These are phyloP conservation scores for Millerago galiae DNA, from an alignment of 805 yeast species.

Conservation along the genomic window DNA sequence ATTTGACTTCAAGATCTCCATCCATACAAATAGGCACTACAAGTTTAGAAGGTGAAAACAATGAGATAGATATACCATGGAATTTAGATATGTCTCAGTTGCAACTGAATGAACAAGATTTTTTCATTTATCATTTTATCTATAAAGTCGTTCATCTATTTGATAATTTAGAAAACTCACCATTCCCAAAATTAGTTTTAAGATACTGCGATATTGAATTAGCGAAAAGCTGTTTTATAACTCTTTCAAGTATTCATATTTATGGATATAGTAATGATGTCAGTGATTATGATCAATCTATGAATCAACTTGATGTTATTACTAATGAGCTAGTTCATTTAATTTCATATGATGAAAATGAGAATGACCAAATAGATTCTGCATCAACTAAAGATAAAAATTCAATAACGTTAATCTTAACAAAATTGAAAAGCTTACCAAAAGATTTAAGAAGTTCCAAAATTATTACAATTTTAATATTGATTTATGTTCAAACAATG, in stretches of 20 bases:
- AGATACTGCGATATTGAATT: neutral
- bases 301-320: neutral
- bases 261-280: neutral
- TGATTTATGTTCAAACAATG: neutral
- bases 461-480: neutral
- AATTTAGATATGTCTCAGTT: neutral
- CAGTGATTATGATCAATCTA: neutral
- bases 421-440: neutral
- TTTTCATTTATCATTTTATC: neutral
- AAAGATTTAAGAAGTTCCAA: neutral
- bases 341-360: neutral
- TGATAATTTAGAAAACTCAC: neutral
- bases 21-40: neutral
- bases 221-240: neutral
- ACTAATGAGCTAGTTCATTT: neutral
- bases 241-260: neutral
- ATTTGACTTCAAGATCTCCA: neutral
- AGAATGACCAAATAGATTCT: too few relatives aligned
- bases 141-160: neutral
- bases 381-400: neutral
- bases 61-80: neutral
- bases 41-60: neutral
- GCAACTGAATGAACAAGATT: neutral
- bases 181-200: neutral
- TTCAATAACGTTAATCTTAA: neutral